Conservation (phyloP, 805 yeast species). For the Kazachstania africana region DNA sequence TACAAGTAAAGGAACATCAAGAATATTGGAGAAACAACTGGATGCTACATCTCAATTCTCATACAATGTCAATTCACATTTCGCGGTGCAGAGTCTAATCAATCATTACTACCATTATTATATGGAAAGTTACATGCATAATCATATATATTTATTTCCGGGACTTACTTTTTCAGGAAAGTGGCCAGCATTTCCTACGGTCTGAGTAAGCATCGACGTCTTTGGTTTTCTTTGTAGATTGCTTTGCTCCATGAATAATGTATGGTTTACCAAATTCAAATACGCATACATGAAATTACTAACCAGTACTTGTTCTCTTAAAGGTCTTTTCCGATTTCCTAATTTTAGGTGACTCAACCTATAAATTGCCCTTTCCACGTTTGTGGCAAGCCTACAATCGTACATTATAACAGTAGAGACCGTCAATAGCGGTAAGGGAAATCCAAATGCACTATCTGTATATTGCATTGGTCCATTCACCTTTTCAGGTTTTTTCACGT, state of each 20-base stretch:
- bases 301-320: constrained; percentile 80
- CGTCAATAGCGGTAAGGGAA: constrained; percentile 73
- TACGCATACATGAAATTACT: constrained; percentile 97
- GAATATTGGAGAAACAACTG: too few species aligned
- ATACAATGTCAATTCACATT: too few species aligned
- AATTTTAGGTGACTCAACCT: constrained; percentile 82
- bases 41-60: too few species aligned
- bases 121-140: too few species aligned
- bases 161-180: too few species aligned
- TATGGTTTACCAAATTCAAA: constrained; percentile 86
- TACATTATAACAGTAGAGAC: constrained; percentile 67
- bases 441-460: constrained; percentile 77
- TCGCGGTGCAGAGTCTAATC: too few species aligned
- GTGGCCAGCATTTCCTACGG: too few species aligned
- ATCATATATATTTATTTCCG: too few species aligned
- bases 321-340: constrained; percentile 84
- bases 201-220: too few species aligned
- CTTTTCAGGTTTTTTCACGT: constrained; percentile 26
- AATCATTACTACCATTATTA: too few species aligned
- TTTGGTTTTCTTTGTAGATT: constrained; percentile 16
- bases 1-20: too few species aligned
- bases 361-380: constrained; percentile 90
- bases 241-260: constrained; percentile 59
- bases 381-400: constrained; percentile 80
- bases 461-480: constrained; percentile 47